Evolutionary conservation across 257 asterid species (phyloP).

Genomic region (Parsonsia alboflavescens): DNA sequence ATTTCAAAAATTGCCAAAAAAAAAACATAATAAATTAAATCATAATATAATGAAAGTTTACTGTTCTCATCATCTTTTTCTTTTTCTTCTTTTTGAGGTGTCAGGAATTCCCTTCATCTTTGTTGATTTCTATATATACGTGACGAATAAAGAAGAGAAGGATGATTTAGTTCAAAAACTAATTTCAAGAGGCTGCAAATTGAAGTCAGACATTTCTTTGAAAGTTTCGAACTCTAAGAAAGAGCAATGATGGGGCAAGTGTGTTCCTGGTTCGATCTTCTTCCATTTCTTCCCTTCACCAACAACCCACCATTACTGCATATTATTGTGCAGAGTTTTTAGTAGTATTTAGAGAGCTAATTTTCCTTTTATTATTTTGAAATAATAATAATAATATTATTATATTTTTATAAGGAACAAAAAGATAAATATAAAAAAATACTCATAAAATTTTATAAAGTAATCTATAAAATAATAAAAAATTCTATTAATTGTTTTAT

Average conservation of each 20-base stretch:
- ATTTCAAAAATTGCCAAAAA: too few species aligned
- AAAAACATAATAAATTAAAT: too few species aligned
- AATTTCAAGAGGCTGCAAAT: slow-evolving; percentile 37
- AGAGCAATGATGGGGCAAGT: slow-evolving; percentile 22
- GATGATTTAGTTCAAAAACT: slow-evolving; percentile 33
- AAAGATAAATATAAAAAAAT: too few species aligned
- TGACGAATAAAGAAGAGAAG: slow-evolving; percentile 52
- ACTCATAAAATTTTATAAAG: too few species aligned
- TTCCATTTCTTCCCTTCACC: not conserved
- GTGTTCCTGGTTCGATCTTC: not conserved
- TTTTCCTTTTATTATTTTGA: too few species aligned
- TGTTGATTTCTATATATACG: slow-evolving; percentile 43
- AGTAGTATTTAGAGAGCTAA: too few species aligned
- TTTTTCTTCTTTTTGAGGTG: too few species aligned
- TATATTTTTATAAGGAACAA: too few species aligned
- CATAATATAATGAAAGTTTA: too few species aligned
- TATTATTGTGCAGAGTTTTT: not conserved
- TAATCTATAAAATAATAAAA: too few species aligned
- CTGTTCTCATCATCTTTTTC: slow-evolving; percentile 13
- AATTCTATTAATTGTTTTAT: too few species aligned
- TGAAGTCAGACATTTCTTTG: slow-evolving; percentile 27
- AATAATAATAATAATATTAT: too few species aligned
- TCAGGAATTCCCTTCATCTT: slow-evolving; percentile 69
- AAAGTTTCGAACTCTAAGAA: slow-evolving; percentile 39
- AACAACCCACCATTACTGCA: not conserved